Conservation (phyloP, 2,329 filamentous ascomycete species). For the Neoscytalidium dimidiatum region DNA sequence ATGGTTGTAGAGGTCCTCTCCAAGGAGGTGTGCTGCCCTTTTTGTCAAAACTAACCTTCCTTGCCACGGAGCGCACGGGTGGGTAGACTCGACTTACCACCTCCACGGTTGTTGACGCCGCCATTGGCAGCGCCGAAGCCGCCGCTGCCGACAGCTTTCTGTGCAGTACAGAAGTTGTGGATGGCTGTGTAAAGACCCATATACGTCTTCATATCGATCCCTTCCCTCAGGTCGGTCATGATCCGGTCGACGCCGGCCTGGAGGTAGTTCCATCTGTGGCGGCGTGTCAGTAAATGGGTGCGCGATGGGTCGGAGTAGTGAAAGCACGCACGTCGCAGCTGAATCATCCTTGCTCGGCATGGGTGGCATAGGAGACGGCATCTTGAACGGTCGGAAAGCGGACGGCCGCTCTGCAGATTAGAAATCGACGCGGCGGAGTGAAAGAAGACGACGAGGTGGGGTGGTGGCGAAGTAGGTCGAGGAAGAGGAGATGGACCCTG, state of each 20-base stretch:
- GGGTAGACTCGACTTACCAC: slow-evolving; percentile 41
- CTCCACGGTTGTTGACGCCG: slow-evolving; percentile 67
- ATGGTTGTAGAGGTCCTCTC: slow-evolving; percentile 93
- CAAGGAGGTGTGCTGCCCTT: slow-evolving; percentile 79
- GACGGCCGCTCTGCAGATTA: neutral
- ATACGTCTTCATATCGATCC: slow-evolving; percentile 94
- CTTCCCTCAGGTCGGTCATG: slow-evolving; percentile 88
- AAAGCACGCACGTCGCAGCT: slow-evolving; percentile 58
- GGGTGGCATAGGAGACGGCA: slow-evolving; percentile 36
- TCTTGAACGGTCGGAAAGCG: neutral
- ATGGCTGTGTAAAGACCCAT: slow-evolving; percentile 98
- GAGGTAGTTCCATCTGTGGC: slow-evolving; percentile 79
- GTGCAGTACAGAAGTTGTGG: slow-evolving; percentile 98
- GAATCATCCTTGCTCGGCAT: slow-evolving; percentile 60
- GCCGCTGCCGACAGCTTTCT: slow-evolving; percentile 77
- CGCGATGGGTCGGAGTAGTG: neutral
- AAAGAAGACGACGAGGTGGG: neutral
- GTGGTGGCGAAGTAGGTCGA: neutral
- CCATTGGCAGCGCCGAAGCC: slow-evolving; percentile 32
- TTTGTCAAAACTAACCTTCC: neutral
- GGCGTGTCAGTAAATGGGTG: neutral
- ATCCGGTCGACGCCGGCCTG: slow-evolving; percentile 87
- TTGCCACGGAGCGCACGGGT: neutral
- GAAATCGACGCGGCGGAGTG: neutral
- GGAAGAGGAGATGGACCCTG: neutral